Conservation (phyloP, 164 flowering plant species). For the Akebia trifoliata region DNA sequence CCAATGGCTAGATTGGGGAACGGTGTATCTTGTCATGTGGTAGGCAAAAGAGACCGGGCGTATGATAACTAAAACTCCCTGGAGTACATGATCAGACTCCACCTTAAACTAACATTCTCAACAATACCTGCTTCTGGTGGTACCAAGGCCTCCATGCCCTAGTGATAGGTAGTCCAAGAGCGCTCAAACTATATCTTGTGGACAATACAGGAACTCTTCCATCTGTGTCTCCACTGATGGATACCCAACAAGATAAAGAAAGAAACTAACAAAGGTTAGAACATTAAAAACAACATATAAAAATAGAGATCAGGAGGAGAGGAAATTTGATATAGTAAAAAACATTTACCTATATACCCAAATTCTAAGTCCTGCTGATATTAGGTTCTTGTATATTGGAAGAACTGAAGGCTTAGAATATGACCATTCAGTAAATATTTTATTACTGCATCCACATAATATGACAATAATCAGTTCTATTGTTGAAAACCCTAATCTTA, state of each 20-base stretch:
- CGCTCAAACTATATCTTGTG: conserved; percentile 70
- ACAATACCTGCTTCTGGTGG: conserved; percentile 61
- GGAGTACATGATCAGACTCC: too few relatives aligned
- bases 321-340: not conserved
- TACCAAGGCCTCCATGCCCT: conserved; percentile 94
- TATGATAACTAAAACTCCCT: too few relatives aligned
- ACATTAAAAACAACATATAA: not conserved
- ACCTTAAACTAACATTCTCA: too few relatives aligned
- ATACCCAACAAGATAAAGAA: not conserved
- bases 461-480: not conserved
- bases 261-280: not conserved
- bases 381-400: conserved; percentile 81
- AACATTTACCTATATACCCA: conserved; percentile 83
- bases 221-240: conserved; percentile 98
- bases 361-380: conserved; percentile 68
- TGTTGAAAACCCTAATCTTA: not conserved
- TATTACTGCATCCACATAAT: conserved; percentile 37
- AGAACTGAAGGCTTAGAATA: conserved; percentile 63
- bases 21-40: too few relatives aligned
- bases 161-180: conserved; percentile 58
- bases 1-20: too few relatives aligned
- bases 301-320: not conserved
- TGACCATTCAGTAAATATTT: conserved; percentile 46
- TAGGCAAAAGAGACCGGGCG: too few relatives aligned
- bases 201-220: conserved; percentile 92